Percentiles rank a stretch among this genome's conserved stretches.
Conservation (phyloP, 768 basidiomycete species). For the Russula ochroleuca region DNA sequence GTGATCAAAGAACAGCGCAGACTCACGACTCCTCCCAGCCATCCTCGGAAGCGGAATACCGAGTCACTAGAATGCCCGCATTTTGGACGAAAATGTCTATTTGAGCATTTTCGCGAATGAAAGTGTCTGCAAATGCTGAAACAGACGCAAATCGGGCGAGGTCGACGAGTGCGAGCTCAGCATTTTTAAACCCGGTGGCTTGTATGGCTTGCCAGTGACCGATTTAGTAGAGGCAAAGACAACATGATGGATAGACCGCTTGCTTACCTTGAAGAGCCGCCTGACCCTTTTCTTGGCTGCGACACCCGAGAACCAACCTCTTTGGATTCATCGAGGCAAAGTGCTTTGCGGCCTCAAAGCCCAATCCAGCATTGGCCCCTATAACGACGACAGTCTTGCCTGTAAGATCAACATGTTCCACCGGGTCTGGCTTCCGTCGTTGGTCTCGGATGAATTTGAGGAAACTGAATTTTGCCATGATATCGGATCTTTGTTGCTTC, state of each 20-base stretch:
- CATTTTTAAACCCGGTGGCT: conserved; percentile 19
- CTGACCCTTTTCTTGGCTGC: conserved; percentile 18
- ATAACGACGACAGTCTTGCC: conserved; percentile 28
- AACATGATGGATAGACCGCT: no score
- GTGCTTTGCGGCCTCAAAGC: conserved; percentile 25
- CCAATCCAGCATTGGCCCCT: conserved; percentile 26
- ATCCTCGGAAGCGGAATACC: conserved; percentile 33
- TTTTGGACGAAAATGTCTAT: conserved; percentile 34
- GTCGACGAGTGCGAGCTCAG: conserved; percentile 29
- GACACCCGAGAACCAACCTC: conserved; percentile 22
- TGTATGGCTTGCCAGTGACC: conserved; percentile 16
- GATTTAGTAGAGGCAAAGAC: background rate
- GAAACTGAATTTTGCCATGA: conserved; percentile 16
- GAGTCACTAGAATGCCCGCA: conserved; percentile 27
- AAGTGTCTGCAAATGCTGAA: conserved; percentile 29
- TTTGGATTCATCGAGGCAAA: conserved; percentile 23
- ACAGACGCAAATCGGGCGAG: conserved; percentile 31
- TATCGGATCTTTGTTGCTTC: no score
- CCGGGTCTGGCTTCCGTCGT: conserved; percentile 12
- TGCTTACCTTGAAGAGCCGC: conserved; percentile 19
- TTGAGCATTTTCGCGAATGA: conserved; percentile 28
- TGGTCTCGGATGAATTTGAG: conserved; percentile 14
- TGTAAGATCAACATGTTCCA: conserved; percentile 13
- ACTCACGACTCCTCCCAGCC: conserved; percentile 34
- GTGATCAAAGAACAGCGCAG: background rate